Conservation (phyloP, 805 yeast species). For the Yarrowia hollandica region DNA sequence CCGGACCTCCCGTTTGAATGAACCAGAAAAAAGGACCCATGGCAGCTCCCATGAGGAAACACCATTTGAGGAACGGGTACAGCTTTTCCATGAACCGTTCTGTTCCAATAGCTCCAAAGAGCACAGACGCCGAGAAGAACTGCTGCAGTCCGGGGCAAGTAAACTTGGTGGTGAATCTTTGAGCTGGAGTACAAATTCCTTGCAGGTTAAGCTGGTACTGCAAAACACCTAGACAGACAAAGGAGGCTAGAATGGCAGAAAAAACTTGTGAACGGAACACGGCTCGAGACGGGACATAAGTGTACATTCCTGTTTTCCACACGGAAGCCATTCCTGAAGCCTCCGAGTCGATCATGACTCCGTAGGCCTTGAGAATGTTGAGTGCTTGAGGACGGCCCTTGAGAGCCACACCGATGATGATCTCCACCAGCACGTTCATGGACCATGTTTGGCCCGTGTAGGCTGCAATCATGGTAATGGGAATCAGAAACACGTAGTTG, state of each 20-base stretch:
- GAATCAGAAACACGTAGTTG: constrained; percentile 57
- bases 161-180: constrained; percentile 31
- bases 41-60: constrained; percentile 36
- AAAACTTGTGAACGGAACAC: constrained; percentile 52
- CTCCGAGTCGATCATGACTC: constrained; percentile 52
- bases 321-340: constrained; percentile 58
- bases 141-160: constrained; percentile 45
- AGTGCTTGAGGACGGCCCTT: constrained; percentile 61
- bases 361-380: constrained; percentile 51
- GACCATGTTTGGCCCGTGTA: constrained; percentile 59
- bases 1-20: constrained; percentile 31
- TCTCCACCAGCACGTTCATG: constrained; percentile 60
- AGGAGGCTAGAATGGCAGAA: constrained; percentile 45
- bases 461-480: constrained; percentile 60
- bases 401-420: constrained; percentile 62
- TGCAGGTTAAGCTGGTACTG: constrained; percentile 40
- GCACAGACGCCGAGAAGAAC: constrained; percentile 51
- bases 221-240: constrained; percentile 39
- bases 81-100: constrained; percentile 45
- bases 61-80: constrained; percentile 34
- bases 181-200: constrained; percentile 34
- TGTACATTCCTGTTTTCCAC: constrained; percentile 60
- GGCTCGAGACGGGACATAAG: constrained; percentile 58
- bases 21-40: constrained; percentile 30
- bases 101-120: constrained; percentile 51